These are phyloP conservation scores for Sporobolus alterniflorus DNA, from an alignment of 202 grass and related monocot species.

Conservation along the genomic window DNA sequence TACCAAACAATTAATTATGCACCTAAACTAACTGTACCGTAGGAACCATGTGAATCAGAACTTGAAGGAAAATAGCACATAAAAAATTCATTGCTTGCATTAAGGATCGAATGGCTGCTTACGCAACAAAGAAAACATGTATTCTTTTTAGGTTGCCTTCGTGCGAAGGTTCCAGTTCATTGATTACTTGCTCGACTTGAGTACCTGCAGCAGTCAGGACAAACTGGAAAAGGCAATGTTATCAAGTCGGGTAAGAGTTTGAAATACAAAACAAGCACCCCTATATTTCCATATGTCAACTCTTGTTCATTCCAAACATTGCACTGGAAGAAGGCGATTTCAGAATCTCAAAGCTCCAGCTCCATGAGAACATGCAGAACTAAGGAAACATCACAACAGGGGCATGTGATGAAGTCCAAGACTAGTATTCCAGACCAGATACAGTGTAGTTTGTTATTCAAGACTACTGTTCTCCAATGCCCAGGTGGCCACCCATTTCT, in stretches of 20 bases:
- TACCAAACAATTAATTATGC: neutral
- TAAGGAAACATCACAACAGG: neutral
- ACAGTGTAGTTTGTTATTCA: neutral
- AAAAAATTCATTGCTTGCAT: neutral
- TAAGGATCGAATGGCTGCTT: slow-evolving; percentile 34
- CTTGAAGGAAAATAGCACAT: neutral
- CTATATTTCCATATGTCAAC: neutral
- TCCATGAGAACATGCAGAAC: neutral
- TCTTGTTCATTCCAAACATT: neutral
- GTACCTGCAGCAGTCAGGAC: slow-evolving; percentile 94
- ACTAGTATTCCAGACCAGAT: neutral
- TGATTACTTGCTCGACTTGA: slow-evolving; percentile 66
- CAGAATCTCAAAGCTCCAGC: neutral
- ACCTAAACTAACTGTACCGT: neutral
- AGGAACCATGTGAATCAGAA: neutral
- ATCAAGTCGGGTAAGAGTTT: slow-evolving; percentile 26
- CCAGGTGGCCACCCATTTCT: neutral
- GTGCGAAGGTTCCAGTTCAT: slow-evolving; percentile 53
- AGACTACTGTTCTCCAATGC: neutral
- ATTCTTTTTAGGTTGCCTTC: slow-evolving; percentile 77
- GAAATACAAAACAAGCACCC: neutral
- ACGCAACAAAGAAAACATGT: slow-evolving; percentile 85
- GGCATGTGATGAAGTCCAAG: neutral
- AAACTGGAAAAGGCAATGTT: slow-evolving; percentile 61
- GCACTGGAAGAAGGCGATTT: neutral